Evolutionary conservation across 345 rosid genomes (phyloP).

Genomic region (Boechera divaricarpa): DNA sequence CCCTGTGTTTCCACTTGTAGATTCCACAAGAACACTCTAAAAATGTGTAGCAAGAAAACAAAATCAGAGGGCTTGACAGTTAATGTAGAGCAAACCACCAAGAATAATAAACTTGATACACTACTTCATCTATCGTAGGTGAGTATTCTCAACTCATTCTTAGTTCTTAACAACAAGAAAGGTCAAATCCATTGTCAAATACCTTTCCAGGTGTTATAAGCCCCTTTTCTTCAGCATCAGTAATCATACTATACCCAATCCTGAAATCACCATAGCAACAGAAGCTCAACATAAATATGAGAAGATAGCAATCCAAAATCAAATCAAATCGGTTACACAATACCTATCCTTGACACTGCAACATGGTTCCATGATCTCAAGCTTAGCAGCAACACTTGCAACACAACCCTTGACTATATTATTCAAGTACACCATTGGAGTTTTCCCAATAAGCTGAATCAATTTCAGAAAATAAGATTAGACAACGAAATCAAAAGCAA

Average conservation of each 20-base stretch:
- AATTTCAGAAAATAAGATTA: not conserved
- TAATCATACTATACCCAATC: constrained; percentile 67
- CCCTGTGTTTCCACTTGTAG: constrained; percentile 96
- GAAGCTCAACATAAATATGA: constrained; percentile 16
- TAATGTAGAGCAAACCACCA: not conserved
- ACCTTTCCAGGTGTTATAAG: constrained; percentile 54
- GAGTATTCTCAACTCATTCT: not conserved
- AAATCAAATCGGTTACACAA: constrained; percentile 17
- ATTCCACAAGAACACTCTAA: constrained; percentile 84
- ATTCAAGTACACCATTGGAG: constrained; percentile 97
- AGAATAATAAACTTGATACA: not conserved
- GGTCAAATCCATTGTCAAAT: not conserved
- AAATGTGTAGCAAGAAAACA: not conserved
- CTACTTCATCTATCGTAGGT: not conserved
- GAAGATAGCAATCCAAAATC: constrained; percentile 4
- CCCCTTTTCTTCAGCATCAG: constrained; percentile 51
- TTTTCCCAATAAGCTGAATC: constrained; percentile 84
- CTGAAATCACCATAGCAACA: constrained; percentile 50
- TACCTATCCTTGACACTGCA: constrained; percentile 96
- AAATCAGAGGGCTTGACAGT: not conserved
- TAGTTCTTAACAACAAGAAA: not conserved
- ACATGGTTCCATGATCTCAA: constrained; percentile 91
- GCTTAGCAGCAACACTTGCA: constrained; percentile 92
- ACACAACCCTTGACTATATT: constrained; percentile 79
- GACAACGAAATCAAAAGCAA: not conserved